These are phyloP conservation scores for Nyctanthes arbortristis DNA, from an alignment of 257 asterid species.

Conservation along the genomic window DNA sequence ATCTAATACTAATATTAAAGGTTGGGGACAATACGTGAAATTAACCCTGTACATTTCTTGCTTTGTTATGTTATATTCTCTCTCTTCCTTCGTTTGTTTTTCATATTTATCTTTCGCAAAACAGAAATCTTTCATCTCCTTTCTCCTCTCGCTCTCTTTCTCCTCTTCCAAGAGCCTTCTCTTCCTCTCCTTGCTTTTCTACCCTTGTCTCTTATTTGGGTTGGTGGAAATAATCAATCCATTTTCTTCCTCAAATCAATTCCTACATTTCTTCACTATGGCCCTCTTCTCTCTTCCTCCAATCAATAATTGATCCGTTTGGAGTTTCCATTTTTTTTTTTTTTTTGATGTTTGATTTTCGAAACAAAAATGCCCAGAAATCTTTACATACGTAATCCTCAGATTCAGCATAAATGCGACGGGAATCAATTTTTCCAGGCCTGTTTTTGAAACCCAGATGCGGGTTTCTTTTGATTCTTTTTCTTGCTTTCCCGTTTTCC, in stretches of 20 bases:
- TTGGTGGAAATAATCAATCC: background rate
- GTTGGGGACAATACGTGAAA: background rate
- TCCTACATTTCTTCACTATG: background rate
- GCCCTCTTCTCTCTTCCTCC: background rate
- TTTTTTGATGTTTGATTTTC: background rate
- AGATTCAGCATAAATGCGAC: background rate
- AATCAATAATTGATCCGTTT: background rate
- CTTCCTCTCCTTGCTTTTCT: constrained; percentile 1
- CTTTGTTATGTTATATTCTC: too few species aligned
- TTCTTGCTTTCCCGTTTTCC: background rate
- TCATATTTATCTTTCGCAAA: background rate
- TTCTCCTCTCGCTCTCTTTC: background rate
- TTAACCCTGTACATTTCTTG: too few species aligned
- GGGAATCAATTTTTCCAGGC: background rate
- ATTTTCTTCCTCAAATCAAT: background rate
- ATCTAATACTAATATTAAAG: too few species aligned
- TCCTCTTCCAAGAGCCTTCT: constrained; percentile 1
- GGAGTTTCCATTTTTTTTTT: background rate
- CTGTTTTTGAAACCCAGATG: background rate
- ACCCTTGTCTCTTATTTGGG: background rate
- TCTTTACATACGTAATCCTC: background rate
- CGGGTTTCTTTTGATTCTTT: background rate
- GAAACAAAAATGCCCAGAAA: background rate
- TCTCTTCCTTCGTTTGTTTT: background rate
- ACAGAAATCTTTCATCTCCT: background rate